Conservation (phyloP, 148 eudicot genomes). For the Cornus kousa region DNA sequence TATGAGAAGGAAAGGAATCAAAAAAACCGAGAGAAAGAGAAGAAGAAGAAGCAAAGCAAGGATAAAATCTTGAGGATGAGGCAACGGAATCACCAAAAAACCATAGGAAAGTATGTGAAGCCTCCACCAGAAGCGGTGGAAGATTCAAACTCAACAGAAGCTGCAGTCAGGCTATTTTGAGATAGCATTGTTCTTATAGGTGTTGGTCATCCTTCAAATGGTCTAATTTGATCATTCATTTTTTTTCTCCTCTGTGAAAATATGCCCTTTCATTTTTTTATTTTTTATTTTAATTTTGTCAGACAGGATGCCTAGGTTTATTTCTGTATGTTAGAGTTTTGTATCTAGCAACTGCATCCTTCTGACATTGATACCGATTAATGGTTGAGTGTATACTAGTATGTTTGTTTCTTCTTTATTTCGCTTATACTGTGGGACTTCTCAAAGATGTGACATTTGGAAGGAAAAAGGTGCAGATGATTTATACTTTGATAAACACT, state of each 20-base stretch:
- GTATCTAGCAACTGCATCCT: slow-evolving; percentile 28
- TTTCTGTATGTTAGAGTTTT: slow-evolving; percentile 17
- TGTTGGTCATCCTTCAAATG: slow-evolving; percentile 14
- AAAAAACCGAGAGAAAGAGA: slow-evolving; percentile 48
- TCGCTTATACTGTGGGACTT: not conserved
- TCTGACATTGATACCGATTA: slow-evolving; percentile 1
- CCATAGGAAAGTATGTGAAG: slow-evolving; percentile 73
- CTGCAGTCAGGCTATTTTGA: slow-evolving; percentile 22
- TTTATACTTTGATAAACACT: too few relatives aligned
- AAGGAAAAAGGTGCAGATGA: not conserved
- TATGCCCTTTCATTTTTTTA: not conserved
- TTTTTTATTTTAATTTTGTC: not conserved
- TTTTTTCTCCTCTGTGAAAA: slow-evolving; percentile 18
- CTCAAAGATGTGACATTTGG: not conserved
- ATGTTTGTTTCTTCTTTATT: not conserved
- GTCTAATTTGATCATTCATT: slow-evolving; percentile 12
- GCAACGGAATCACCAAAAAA: slow-evolving; percentile 46
- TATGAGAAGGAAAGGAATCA: slow-evolving; percentile 62
- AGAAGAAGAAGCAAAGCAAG: slow-evolving; percentile 47
- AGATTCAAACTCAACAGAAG: slow-evolving; percentile 25
- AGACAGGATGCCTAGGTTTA: slow-evolving; percentile 20
- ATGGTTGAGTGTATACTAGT: slow-evolving; percentile 1
- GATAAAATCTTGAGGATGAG: slow-evolving; percentile 63
- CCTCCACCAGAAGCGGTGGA: slow-evolving; percentile 47
- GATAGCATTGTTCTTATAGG: slow-evolving; percentile 36